These are phyloP conservation scores for Cadophora gregata DNA, from an alignment of 2,329 filamentous ascomycete genomes.

Conservation along the genomic window DNA sequence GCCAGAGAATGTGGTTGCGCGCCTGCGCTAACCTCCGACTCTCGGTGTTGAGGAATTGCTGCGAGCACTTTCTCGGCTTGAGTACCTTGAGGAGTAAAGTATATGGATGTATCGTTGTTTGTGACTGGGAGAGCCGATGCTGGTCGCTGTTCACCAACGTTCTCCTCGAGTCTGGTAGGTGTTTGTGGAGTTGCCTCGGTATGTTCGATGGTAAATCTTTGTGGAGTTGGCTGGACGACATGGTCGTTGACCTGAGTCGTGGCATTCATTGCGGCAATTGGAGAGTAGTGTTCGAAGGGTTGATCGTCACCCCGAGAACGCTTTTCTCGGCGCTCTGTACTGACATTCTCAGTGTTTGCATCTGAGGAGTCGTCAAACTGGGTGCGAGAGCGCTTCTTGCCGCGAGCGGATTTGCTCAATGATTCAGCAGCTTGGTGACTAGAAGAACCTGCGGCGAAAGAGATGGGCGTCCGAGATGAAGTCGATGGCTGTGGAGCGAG, in stretches of 20 bases:
- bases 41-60: background rate
- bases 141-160: constrained; percentile 1
- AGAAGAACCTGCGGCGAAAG: constrained; percentile 6
- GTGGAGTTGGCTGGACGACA: background rate
- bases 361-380: background rate
- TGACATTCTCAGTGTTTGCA: background rate
- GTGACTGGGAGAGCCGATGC: background rate
- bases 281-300: constrained; percentile 11
- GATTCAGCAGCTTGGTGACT: constrained; percentile 17
- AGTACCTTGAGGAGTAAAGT: background rate
- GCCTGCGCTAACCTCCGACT: background rate
- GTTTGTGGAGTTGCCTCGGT: constrained; percentile 1
- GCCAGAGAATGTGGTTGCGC: background rate
- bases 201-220: background rate
- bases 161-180: background rate
- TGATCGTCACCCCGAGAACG: background rate
- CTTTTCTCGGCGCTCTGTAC: background rate
- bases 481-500: background rate
- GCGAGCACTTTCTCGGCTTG: background rate
- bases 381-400: background rate
- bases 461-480: background rate
- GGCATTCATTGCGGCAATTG: background rate
- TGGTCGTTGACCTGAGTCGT: background rate
- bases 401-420: background rate
- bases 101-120: background rate